Percentiles rank a stretch among this genome's conserved stretches.
These are phyloP conservation scores for Thymus quinquecostatus DNA, from an alignment of 257 asterid species.

Conservation along the genomic window DNA sequence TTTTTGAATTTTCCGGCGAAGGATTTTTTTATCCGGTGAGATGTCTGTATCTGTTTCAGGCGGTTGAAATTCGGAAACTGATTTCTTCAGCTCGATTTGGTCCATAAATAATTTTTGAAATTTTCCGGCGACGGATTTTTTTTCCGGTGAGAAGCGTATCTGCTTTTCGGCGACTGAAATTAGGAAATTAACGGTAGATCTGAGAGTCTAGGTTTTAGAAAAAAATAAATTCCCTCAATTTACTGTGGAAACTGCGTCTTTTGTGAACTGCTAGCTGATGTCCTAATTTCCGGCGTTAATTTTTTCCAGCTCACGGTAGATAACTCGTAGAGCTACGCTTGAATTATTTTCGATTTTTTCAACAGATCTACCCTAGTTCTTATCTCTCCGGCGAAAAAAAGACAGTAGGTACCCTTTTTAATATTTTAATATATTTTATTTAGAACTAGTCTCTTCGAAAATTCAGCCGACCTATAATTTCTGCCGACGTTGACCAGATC, in stretches of 20 bases:
- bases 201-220: background rate
- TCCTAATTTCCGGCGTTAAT: background rate
- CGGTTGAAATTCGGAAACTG: background rate
- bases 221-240: background rate
- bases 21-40: too few species aligned
- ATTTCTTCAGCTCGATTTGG: background rate
- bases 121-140: background rate
- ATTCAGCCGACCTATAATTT: conserved; percentile 4
- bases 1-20: too few species aligned
- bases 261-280: background rate
- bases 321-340: background rate
- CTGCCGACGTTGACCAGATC: conserved; percentile 44
- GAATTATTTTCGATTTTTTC: conserved; percentile 29
- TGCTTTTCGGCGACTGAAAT: background rate
- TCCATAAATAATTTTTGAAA: too few species aligned
- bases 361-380: conserved; percentile 36
- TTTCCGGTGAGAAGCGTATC: background rate
- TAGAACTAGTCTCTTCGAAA: conserved; percentile 32
- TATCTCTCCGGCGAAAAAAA: conserved; percentile 28
- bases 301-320: background rate
- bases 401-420: background rate
- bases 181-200: conserved; percentile 2
- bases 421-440: background rate
- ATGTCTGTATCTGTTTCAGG: background rate
- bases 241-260: background rate